Conservation (phyloP, 2,329 filamentous ascomycete genomes). For the Trichoderma sp. region DNA sequence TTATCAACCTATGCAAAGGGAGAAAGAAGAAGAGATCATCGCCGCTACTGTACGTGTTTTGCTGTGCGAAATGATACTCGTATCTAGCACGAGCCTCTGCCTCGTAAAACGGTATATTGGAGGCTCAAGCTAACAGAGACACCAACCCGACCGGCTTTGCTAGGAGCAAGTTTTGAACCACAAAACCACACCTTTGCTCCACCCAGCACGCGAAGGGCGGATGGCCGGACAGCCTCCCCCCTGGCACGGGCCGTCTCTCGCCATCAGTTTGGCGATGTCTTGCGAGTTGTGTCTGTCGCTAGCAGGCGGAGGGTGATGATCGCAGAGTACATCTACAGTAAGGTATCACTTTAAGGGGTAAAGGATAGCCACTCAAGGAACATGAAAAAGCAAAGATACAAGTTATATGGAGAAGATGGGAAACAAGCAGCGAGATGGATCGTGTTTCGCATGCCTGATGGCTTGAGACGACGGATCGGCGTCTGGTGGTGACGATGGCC, state of each 20-base stretch:
- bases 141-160: constrained; percentile 1
- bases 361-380: background rate
- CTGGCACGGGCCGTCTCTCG: constrained; percentile 24
- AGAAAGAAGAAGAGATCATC: background rate
- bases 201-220: constrained; percentile 15
- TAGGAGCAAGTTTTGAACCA: constrained; percentile 1
- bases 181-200: background rate
- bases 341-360: too few relatives aligned
- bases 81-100: too few relatives aligned
- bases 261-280: background rate
- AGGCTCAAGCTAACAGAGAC: constrained; percentile 14
- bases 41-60: background rate
- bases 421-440: background rate
- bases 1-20: too few relatives aligned
- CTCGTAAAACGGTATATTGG: background rate
- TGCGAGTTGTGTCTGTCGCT: background rate
- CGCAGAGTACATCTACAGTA: too few relatives aligned
- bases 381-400: background rate
- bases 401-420: background rate
- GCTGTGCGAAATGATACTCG: too few relatives aligned
- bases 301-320: too few relatives aligned
- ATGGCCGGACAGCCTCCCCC: constrained; percentile 19
- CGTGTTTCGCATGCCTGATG: constrained; percentile 10
- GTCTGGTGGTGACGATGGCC: background rate
- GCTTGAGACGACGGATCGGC: constrained; percentile 10